These are phyloP conservation scores for Seiridium unicorne DNA, from an alignment of 2,329 filamentous ascomycete species.

Conservation along the genomic window DNA sequence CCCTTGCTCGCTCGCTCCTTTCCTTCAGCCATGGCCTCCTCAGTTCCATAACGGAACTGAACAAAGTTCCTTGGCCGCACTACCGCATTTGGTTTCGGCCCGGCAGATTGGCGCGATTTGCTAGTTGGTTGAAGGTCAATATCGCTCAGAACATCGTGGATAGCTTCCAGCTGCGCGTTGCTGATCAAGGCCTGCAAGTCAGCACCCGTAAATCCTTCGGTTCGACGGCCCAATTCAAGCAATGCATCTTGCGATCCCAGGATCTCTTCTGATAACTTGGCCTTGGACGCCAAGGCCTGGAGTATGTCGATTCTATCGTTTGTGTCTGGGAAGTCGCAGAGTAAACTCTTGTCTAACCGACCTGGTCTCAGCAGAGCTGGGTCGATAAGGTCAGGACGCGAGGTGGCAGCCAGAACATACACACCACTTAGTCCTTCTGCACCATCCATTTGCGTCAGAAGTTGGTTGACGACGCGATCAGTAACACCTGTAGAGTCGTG, in stretches of 20 bases:
- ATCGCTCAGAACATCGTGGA: conserved; percentile 83
- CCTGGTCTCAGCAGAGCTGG: conserved; percentile 89
- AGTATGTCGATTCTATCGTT: conserved; percentile 89
- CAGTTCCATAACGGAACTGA: conserved; percentile 78
- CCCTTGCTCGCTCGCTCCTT: conserved; percentile 37
- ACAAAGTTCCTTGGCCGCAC: conserved; percentile 58
- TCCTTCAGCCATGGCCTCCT: conserved; percentile 44
- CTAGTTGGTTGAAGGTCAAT: conserved; percentile 32
- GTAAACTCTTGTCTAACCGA: conserved; percentile 85
- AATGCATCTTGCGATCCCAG: conserved; percentile 55
- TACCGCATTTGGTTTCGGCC: conserved; percentile 32
- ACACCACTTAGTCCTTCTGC: conserved; percentile 93
- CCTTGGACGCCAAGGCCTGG: conserved; percentile 75
- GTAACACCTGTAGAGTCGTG: conserved; percentile 99
- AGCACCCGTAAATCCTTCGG: conserved; percentile 89
- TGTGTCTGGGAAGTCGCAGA: conserved; percentile 82
- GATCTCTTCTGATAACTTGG: conserved; percentile 70
- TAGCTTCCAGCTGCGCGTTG: conserved; percentile 94
- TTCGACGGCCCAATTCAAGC: conserved; percentile 72
- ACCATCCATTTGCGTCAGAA: conserved; percentile 98
- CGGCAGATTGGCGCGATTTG: conserved; percentile 28
- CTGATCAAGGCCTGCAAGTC: conserved; percentile 94
- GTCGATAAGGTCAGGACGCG: conserved; percentile 90
- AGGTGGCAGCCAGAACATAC: conserved; percentile 93
- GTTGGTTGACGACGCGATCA: conserved; percentile 95